These are phyloP conservation scores for Lodderomyces beijingensis DNA, from an alignment of 1,139 yeast genomes.

Conservation along the genomic window DNA sequence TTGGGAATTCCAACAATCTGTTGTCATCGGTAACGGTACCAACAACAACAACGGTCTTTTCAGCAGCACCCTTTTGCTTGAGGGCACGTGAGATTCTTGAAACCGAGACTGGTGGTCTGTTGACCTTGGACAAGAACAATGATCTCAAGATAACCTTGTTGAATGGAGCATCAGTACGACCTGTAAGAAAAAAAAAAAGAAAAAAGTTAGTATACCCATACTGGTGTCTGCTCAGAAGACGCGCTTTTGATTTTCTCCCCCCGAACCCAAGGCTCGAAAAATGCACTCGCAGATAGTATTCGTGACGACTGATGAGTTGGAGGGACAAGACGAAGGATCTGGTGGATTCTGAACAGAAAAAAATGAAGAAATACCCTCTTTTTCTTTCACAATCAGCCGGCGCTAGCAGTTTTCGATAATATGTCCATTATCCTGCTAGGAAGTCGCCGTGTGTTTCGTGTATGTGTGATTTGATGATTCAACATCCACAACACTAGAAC, in stretches of 20 bases:
- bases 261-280: constrained; percentile 15
- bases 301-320: too few relatives aligned
- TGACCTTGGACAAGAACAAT: constrained; percentile 94
- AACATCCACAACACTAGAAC: too few relatives aligned
- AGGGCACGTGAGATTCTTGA: constrained; percentile 87
- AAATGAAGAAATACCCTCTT: too few relatives aligned
- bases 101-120: constrained; percentile 99
- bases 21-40: constrained; percentile 98
- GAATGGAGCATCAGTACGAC: constrained; percentile 98
- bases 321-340: too few relatives aligned
- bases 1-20: constrained; percentile 93
- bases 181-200: constrained; percentile 28
- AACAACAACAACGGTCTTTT: constrained; percentile 94
- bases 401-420: too few relatives aligned
- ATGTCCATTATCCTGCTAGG: too few relatives aligned
- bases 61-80: constrained; percentile 77
- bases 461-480: too few relatives aligned
- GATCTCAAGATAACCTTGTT: constrained; percentile 94
- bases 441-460: too few relatives aligned
- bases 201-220: constrained; percentile 41
- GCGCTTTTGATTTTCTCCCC: constrained; percentile 43
- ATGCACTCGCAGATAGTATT: constrained; percentile 72
- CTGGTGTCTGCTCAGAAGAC: constrained; percentile 55
- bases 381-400: too few relatives aligned
- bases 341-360: too few relatives aligned